Evolutionary conservation across 345 rosid species (phyloP).

Genomic region (Rhizophora apiculata): DNA sequence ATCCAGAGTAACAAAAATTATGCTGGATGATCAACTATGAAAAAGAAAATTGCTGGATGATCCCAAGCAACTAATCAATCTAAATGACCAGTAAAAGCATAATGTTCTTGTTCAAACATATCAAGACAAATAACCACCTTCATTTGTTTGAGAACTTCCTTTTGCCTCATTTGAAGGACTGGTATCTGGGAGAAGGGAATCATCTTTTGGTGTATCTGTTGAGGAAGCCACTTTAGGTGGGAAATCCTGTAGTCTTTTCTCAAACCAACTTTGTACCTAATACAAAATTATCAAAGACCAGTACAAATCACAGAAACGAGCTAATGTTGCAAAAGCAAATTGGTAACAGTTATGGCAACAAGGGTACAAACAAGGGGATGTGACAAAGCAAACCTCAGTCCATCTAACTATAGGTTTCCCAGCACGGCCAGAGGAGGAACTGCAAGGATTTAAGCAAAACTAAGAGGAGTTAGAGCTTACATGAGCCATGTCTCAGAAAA

Average conservation of each 20-base stretch:
- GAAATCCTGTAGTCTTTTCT: slow-evolving; percentile 25
- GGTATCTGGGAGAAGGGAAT: slow-evolving; percentile 21
- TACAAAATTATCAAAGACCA: slow-evolving; percentile 3
- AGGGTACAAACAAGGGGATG: slow-evolving; percentile 1
- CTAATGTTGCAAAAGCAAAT: not conserved
- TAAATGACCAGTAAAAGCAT: not conserved
- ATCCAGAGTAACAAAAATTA: not conserved
- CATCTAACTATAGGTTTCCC: slow-evolving; percentile 64
- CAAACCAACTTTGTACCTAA: slow-evolving; percentile 53
- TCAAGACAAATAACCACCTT: slow-evolving; percentile 30
- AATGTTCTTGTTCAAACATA: not conserved
- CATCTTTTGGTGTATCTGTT: slow-evolving; percentile 27
- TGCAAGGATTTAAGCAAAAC: slow-evolving; percentile 27
- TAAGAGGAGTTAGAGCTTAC: slow-evolving; percentile 13
- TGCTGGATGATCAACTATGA: no score
- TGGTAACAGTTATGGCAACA: not conserved
- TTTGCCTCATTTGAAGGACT: slow-evolving; percentile 24
- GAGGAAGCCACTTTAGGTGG: slow-evolving; percentile 34
- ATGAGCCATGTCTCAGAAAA: not conserved
- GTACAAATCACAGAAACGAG: not conserved
- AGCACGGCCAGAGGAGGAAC: slow-evolving; percentile 64
- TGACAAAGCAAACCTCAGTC: slow-evolving; percentile 43
- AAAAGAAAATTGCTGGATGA: not conserved
- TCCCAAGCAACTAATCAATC: not conserved
- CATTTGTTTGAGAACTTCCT: slow-evolving; percentile 28